Evolutionary conservation across 2,329 filamentous ascomycete species (phyloP), one percentile per base, ranked within the genome.

Genomic region (Fusarium camptoceras): DNA sequence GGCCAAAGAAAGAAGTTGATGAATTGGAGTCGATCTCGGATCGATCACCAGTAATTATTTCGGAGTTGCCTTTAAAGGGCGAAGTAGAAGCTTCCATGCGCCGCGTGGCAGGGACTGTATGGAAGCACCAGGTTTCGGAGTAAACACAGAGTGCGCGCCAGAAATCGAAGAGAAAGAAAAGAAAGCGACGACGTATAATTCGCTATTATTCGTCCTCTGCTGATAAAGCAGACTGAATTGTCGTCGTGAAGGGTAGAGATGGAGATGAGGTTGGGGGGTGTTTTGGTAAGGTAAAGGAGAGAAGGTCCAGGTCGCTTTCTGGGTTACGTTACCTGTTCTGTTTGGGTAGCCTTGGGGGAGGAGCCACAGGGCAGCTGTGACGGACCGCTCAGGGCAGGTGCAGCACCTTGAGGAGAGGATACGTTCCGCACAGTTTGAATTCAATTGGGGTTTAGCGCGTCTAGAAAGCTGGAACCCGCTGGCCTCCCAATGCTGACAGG

Each of bases 1-100:
- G 64, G 62, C 66, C 50, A 60, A 59, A 59, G 39, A 59, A 53
- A 57, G 50, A 22, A 44, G 22, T 25, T 22, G 61, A 59, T 62
- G 57, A 47, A 59, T 64, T 64, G 63, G 41, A 48, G 51, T 76
- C 74, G 65, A 70, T 75, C 71, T 73, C 74, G 62, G 55, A 66
- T 75, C 66, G 74, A 72, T 55, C 63, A 65, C 66, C 39, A 55
- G 60, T 59, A 67, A 73, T 73, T 73, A 67, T 64, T 63, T 73
- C 70, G 60, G 60, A 59, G 60, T 64, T 68, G 73, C 73, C 70
- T 64, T 68, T 63, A 58, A 64, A 66, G 56, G 67, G 70, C 55
- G 74, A 73, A 27, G 70, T 71, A 67, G 74, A 76, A 79, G 79
- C 78, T 81, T 78, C 79, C 78, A 80, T 80, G 78, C 78, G 78